phyloP scores from a whole-genome alignment of 805 yeast genomes.

The Candida morakotiae region DNA sequence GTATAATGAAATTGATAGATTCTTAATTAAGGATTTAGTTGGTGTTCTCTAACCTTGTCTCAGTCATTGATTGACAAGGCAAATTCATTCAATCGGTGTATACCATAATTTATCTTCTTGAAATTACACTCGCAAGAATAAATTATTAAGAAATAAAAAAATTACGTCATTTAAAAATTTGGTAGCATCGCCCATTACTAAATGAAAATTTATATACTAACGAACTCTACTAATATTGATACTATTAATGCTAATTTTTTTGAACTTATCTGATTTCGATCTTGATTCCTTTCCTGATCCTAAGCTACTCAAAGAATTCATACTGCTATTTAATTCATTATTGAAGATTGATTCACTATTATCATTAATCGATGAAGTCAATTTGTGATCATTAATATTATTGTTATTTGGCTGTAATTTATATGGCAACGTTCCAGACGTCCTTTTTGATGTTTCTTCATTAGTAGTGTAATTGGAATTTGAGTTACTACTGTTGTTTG shows the following conservation, averaged over 20 bases:
- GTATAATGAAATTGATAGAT: no score
- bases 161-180: not conserved
- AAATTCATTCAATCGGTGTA: no score
- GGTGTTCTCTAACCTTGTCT: no score
- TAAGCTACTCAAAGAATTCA: constrained; percentile 4
- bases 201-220: no score
- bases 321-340: constrained; percentile 1
- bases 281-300: not conserved
- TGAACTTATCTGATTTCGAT: constrained; percentile 8
- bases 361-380: not conserved
- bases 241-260: constrained; percentile 16
- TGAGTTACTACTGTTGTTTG: constrained; percentile 1
- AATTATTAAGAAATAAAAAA: no score
- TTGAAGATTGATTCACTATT: not conserved
- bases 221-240: constrained; percentile 22
- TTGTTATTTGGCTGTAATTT: not conserved
- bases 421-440: constrained; percentile 12
- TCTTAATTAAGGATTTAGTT: no score
- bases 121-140: no score
- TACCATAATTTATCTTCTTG: no score
- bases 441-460: constrained; percentile 12
- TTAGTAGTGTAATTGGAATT: constrained; percentile 2
- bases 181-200: not conserved
- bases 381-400: no score
- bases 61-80: no score